Evolutionary conservation across 2,329 filamentous ascomycete genomes (phyloP).

Genomic region (Aspergillus sp.): DNA sequence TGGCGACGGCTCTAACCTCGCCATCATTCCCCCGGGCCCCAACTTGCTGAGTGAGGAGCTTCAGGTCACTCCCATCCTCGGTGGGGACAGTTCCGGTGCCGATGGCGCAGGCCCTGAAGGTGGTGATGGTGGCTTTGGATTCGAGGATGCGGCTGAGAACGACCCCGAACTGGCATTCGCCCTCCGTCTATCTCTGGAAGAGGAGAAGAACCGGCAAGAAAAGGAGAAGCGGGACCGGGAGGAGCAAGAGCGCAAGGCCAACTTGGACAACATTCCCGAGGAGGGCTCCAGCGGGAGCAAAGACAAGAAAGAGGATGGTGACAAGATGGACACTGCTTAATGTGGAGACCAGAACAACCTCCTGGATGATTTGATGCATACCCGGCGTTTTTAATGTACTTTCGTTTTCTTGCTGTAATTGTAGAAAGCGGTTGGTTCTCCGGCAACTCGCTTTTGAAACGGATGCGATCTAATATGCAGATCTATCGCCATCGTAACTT

Average conservation of each 20-base stretch:
- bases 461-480: conserved; percentile 9
- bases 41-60: conserved; percentile 92
- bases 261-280: conserved; percentile 79
- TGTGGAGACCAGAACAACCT: conserved; percentile 21
- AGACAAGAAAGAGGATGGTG: conserved; percentile 59
- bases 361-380: conserved; percentile 39
- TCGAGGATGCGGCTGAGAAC: conserved; percentile 77
- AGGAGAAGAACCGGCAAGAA: conserved; percentile 92
- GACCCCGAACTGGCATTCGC: conserved; percentile 94
- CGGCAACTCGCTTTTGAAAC: conserved; percentile 16
- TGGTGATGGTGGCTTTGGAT: conserved; percentile 64
- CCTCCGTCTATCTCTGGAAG: conserved; percentile 95
- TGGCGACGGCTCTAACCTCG: conserved; percentile 86
- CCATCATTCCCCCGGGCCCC: conserved; percentile 84
- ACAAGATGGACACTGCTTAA: conserved; percentile 92
- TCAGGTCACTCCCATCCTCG: conserved; percentile 83
- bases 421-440: conserved; percentile 19
- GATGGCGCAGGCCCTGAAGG: conserved; percentile 50
- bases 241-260: conserved; percentile 69
- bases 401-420: conserved; percentile 19
- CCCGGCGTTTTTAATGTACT: conserved; percentile 36
- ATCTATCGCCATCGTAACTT: conserved; percentile 12
- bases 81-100: conserved; percentile 71
- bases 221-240: conserved; percentile 78
- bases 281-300: conserved; percentile 62